Evolutionary conservation across 192 early-diverging fungal genomes (phyloP).

Genomic region (Lobosporangium transversale): DNA sequence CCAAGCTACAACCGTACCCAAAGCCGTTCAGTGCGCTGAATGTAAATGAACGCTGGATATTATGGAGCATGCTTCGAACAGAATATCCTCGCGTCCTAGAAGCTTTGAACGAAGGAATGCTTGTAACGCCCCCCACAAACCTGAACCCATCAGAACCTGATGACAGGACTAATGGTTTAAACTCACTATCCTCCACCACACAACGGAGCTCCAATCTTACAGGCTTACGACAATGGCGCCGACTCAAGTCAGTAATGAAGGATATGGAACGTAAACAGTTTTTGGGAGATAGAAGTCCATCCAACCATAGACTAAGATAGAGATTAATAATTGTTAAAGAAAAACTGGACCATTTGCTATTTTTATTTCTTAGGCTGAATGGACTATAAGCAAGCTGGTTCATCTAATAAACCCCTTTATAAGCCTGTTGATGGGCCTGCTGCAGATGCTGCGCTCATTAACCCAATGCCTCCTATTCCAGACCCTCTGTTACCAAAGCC

Average conservation of each 20-base stretch:
- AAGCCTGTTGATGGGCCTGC: too few species aligned
- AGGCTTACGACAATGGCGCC: conserved; percentile 30
- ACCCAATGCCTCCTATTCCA: conserved; percentile 9
- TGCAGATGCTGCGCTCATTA: background rate
- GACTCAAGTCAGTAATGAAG: conserved; percentile 41
- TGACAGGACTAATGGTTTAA: background rate
- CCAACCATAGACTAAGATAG: conserved; percentile 27
- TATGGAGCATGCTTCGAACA: conserved; percentile 26
- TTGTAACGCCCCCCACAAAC: conserved; percentile 10
- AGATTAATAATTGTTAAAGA: background rate
- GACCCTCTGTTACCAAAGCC: conserved; percentile 23
- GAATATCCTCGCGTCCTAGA: conserved; percentile 29
- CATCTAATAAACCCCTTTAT: too few species aligned
- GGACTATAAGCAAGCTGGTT: too few species aligned
- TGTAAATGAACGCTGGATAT: conserved; percentile 17
- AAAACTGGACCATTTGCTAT: background rate
- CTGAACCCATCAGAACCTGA: too few species aligned
- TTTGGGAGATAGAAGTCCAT: conserved; percentile 12
- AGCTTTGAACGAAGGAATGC: conserved; percentile 36
- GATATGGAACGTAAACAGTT: conserved; percentile 44
- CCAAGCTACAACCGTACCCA: conserved; percentile 24
- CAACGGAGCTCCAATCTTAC: background rate
- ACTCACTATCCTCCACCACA: background rate
- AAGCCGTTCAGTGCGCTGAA: conserved; percentile 24
- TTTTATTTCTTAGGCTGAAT: background rate